phyloP scores from a whole-genome alignment of 2,329 filamentous ascomycete genomes.

The Talaromyces sp. region DNA sequence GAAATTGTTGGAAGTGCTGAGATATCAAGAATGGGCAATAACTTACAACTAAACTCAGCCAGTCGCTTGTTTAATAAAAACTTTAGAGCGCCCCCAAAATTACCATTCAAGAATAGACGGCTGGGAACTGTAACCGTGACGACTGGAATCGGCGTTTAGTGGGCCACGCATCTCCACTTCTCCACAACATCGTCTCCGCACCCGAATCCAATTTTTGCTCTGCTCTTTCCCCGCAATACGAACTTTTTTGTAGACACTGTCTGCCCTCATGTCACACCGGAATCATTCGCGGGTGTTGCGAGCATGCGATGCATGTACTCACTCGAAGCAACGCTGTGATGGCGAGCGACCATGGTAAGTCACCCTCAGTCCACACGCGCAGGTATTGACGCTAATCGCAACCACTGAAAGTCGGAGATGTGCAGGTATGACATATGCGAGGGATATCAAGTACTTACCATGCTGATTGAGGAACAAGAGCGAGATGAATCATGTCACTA shows the following conservation, averaged over 20 bases:
- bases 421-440: conserved; percentile 15
- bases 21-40: too few relatives aligned
- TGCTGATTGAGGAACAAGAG: conserved; percentile 8
- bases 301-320: conserved; percentile 45
- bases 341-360: conserved; percentile 47
- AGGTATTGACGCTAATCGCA: conserved; percentile 5
- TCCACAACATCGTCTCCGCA: conserved; percentile 16
- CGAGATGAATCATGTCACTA: conserved; percentile 26
- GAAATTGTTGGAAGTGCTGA: too few relatives aligned
- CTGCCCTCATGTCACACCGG: conserved; percentile 4
- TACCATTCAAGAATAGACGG: too few relatives aligned
- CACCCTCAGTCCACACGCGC: neutral
- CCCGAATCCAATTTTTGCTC: neutral
- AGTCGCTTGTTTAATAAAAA: too few relatives aligned
- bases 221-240: conserved; percentile 2
- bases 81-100: too few relatives aligned
- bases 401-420: conserved; percentile 20
- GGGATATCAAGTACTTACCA: neutral
- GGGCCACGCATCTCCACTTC: conserved; percentile 8
- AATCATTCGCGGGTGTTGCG: conserved; percentile 25
- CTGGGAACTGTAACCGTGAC: too few relatives aligned
- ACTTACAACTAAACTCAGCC: too few relatives aligned
- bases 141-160: neutral
- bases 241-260: neutral
- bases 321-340: conserved; percentile 48